Conservation (phyloP, 805 yeast species). For the Wickerhamiella cacticola region DNA sequence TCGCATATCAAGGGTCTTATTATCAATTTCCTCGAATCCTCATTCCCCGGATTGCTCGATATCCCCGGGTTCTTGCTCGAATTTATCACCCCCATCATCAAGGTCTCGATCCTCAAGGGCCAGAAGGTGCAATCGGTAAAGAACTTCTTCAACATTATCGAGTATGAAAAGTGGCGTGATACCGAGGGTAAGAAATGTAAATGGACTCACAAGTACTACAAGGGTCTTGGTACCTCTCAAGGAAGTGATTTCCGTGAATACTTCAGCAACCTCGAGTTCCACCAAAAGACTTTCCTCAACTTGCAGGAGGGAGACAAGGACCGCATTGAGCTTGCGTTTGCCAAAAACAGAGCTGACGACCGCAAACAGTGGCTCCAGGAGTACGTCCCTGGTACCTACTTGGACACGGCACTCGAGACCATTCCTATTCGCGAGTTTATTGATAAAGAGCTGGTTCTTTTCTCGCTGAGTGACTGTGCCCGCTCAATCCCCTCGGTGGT, state of each 20-base stretch:
- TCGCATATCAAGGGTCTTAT: slow-evolving; percentile 93
- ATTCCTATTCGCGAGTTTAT: slow-evolving; percentile 91
- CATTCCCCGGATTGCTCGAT: slow-evolving; percentile 85
- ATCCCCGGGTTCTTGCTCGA: slow-evolving; percentile 88
- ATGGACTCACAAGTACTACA: slow-evolving; percentile 91
- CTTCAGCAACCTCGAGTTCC: slow-evolving; percentile 72
- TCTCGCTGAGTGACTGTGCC: slow-evolving; percentile 92
- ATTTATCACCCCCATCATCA: slow-evolving; percentile 92
- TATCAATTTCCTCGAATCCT: slow-evolving; percentile 82
- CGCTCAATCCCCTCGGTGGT: slow-evolving; percentile 88
- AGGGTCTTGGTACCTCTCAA: slow-evolving; percentile 95
- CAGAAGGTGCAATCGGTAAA: slow-evolving; percentile 37
- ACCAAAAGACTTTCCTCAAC: slow-evolving; percentile 73
- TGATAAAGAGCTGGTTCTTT: slow-evolving; percentile 85
- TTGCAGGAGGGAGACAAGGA: slow-evolving; percentile 61
- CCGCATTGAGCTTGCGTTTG: slow-evolving; percentile 80
- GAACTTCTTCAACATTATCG: slow-evolving; percentile 89
- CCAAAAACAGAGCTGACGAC: slow-evolving; percentile 91
- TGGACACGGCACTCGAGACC: slow-evolving; percentile 60
- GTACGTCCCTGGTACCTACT: slow-evolving; percentile 82
- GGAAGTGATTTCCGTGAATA: slow-evolving; percentile 77
- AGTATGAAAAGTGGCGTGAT: slow-evolving; percentile 87
- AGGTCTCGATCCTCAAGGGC: slow-evolving; percentile 57
- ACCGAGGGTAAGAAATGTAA: slow-evolving; percentile 59
- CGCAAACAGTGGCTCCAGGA: slow-evolving; percentile 93